A percentile compares a stretch with the other conserved stretches of the same genome.
phyloP scores from a whole-genome alignment of 768 basidiomycete genomes.

The Tubosaeta sp. region DNA sequence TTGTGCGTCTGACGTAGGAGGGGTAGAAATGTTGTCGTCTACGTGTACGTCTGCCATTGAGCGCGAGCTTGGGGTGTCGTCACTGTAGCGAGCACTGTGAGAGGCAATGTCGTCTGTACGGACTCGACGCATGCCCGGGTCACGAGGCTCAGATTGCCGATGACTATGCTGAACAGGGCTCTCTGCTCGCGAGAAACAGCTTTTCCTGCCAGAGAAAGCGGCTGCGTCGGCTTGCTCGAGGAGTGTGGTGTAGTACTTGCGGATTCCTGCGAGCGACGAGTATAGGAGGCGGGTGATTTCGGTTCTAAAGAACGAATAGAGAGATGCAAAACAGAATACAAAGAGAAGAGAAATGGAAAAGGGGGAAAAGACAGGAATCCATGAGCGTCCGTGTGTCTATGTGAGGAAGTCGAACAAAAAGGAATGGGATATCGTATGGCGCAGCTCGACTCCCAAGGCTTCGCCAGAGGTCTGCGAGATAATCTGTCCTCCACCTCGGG shows the following conservation, averaged over 20 bases:
- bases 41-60: conserved; percentile 15
- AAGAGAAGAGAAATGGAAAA: conserved; percentile 29
- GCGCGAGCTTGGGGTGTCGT: conserved; percentile 19
- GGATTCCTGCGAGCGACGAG: conserved; percentile 29
- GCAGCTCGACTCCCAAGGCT: conserved; percentile 44
- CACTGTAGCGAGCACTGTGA: conserved; percentile 9
- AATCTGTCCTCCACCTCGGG: conserved; percentile 34
- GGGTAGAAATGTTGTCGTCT: conserved; percentile 14
- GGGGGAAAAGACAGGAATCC: conserved; percentile 32
- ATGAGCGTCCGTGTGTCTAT: conserved; percentile 40
- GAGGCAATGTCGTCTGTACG: conserved; percentile 16
- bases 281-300: conserved; percentile 33
- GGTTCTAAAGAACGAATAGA: conserved; percentile 39
- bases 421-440: conserved; percentile 28
- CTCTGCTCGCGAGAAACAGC: conserved; percentile 23
- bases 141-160: conserved; percentile 12
- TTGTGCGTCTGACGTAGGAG: conserved; percentile 30
- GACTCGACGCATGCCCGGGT: conserved; percentile 14
- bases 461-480: conserved; percentile 37
- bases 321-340: conserved; percentile 26
- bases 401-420: conserved; percentile 37
- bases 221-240: conserved; percentile 14
- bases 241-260: conserved; percentile 5
- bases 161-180: conserved; percentile 8
- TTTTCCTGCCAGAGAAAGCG: conserved; percentile 12